A percentile compares a stretch with the other conserved stretches of the same genome.
Evolutionary conservation across 345 rosid genomes (phyloP).

Genomic region (Gossypium anomalum): DNA sequence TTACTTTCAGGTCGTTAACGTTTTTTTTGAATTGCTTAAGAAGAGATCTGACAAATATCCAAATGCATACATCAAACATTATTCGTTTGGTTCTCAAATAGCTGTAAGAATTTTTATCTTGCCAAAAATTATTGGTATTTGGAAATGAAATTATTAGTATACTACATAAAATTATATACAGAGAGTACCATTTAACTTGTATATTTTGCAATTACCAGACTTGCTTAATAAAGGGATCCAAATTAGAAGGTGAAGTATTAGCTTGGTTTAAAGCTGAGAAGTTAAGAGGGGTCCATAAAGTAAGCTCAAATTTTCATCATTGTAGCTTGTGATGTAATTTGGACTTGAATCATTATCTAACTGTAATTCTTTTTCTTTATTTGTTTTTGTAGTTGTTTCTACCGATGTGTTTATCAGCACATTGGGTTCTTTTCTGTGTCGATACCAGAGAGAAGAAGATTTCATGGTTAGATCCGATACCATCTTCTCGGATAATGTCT

Average conservation of each 20-base stretch:
- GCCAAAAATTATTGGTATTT: neutral
- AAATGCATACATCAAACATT: neutral
- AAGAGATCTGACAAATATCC: neutral
- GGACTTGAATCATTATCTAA: neutral
- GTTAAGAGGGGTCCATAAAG: neutral
- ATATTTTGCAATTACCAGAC: neutral
- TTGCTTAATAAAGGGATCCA: neutral
- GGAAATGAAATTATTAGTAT: neutral
- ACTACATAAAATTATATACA: neutral
- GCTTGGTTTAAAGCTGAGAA: neutral
- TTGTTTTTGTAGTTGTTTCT: neutral
- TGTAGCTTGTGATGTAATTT: too few relatives aligned
- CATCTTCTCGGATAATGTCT: neutral
- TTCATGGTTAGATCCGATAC: neutral
- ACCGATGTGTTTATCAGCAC: neutral
- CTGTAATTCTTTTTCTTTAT: neutral
- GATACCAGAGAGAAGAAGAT: neutral
- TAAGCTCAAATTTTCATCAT: neutral
- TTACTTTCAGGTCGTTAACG: neutral
- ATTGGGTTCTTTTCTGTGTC: neutral
- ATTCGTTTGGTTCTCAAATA: neutral
- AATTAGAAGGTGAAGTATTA: neutral
- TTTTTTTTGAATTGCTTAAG: neutral
- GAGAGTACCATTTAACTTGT: neutral
- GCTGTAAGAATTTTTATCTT: neutral